A percentile compares a stretch with the other conserved stretches of the same genome.
These are phyloP conservation scores for Gnomoniopsis sp. DNA, from an alignment of 2,329 filamentous ascomycete genomes.

Conservation along the genomic window DNA sequence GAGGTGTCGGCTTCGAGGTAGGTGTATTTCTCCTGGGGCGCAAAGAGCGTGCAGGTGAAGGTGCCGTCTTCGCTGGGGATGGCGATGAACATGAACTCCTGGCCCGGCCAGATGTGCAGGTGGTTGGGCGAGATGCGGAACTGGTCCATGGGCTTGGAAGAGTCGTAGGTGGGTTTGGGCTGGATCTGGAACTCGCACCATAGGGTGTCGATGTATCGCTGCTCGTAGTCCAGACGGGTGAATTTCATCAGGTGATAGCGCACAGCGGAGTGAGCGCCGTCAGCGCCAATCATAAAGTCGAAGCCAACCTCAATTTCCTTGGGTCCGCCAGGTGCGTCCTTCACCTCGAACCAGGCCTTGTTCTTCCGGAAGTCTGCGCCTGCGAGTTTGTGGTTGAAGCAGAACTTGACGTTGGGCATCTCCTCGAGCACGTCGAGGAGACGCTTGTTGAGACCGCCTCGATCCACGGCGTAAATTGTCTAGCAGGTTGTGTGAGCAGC, in stretches of 20 bases:
- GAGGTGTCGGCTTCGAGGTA: conserved; percentile 62
- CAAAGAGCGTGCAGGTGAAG: conserved; percentile 93
- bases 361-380: conserved; percentile 78
- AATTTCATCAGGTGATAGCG: conserved; percentile 97
- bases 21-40: conserved; percentile 68
- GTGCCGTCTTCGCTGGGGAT: conserved; percentile 82
- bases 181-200: conserved; percentile 95
- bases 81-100: conserved; percentile 97
- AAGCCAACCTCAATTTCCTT: conserved; percentile 80
- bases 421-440: conserved; percentile 80
- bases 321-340: conserved; percentile 39
- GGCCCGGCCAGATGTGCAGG: conserved; percentile 94
- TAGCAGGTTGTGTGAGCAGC: conserved; percentile 31
- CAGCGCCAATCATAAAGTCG: conserved; percentile 89
- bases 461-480: conserved; percentile 83
- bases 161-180: conserved; percentile 35
- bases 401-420: conserved; percentile 84
- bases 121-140: conserved; percentile 90
- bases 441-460: conserved; percentile 75
- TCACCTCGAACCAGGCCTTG: conserved; percentile 82
- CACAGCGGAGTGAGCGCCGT: conserved; percentile 89
- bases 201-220: conserved; percentile 92
- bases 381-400: conserved; percentile 91
- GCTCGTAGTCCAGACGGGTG: conserved; percentile 82
- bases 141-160: conserved; percentile 33